Percentiles rank a stretch among this genome's conserved stretches.
Evolutionary conservation across 768 basidiomycete species (phyloP).

Genomic region (Auriscalpium vulgare): DNA sequence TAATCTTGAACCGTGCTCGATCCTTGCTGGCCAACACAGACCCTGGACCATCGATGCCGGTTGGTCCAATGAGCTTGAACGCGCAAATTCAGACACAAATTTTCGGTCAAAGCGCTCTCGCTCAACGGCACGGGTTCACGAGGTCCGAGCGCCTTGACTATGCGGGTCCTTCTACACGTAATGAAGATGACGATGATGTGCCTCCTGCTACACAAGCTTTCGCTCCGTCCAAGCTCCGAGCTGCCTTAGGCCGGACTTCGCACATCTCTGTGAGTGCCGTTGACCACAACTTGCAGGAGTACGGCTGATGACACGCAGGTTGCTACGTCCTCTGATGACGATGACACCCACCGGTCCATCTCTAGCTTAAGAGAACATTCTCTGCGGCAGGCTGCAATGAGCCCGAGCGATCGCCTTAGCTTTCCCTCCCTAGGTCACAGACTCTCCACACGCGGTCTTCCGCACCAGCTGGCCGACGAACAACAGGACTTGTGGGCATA

Average conservation of each 20-base stretch:
- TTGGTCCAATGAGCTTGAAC: neutral
- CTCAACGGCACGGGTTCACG: neutral
- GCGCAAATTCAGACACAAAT: conserved; percentile 12
- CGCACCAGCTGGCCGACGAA: too few species aligned
- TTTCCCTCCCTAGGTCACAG: too few species aligned
- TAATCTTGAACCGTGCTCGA: conserved; percentile 15
- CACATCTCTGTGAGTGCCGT: neutral
- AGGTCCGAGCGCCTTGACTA: neutral
- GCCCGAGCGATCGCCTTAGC: neutral
- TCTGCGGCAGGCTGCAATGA: conserved; percentile 14
- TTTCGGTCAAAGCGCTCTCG: conserved; percentile 19
- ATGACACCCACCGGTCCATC: neutral
- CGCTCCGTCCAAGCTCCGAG: conserved; percentile 26
- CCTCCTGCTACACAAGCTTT: conserved; percentile 23
- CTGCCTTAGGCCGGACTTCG: neutral
- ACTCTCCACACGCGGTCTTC: too few species aligned
- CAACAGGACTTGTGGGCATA: neutral
- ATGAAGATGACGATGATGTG: conserved; percentile 8
- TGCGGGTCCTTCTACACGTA: neutral
- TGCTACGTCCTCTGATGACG: neutral
- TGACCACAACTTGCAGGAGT: neutral
- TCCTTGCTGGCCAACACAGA: conserved; percentile 2
- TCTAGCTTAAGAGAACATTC: conserved; percentile 25
- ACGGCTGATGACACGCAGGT: conserved; percentile 30
- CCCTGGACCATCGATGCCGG: conserved; percentile 1